Percentiles rank a stretch among this genome's conserved stretches.
Evolutionary conservation across 2,329 filamentous ascomycete species (phyloP).

Genomic region (Cryphonectria naterciae): DNA sequence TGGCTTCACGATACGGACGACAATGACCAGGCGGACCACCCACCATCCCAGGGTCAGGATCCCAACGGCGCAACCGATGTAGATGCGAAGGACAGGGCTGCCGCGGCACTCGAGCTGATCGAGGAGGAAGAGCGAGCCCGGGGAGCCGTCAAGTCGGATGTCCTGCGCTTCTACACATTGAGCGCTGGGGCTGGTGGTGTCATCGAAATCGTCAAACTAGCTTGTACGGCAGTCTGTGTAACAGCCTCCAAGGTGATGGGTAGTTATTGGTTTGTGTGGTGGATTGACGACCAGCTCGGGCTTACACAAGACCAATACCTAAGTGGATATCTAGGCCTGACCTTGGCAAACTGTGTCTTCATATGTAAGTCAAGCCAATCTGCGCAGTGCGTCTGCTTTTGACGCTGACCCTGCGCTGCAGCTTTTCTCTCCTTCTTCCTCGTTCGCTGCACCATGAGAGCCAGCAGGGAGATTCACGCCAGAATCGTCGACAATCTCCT

Average conservation of each 20-base stretch:
- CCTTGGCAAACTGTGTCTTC: background rate
- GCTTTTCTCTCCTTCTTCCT: background rate
- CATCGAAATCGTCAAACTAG: background rate
- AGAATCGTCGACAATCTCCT: constrained; percentile 11
- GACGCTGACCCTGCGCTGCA: background rate
- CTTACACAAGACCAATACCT: constrained; percentile 17
- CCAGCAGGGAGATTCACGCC: constrained; percentile 4
- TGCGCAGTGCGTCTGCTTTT: background rate
- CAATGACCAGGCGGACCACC: background rate
- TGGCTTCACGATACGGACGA: constrained; percentile 1
- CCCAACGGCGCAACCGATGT: background rate
- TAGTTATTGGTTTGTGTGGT: constrained; percentile 19
- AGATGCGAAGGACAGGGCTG: background rate
- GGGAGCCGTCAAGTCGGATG: constrained; percentile 1
- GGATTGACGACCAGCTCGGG: constrained; percentile 4
- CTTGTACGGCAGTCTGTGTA: background rate
- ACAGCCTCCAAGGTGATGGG: constrained; percentile 1
- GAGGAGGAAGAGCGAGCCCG: constrained; percentile 10
- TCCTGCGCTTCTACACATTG: constrained; percentile 8
- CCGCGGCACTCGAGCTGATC: background rate
- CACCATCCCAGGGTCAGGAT: background rate
- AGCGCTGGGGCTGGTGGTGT: constrained; percentile 14
- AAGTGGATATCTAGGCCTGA: constrained; percentile 11
- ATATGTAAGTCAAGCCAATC: background rate
- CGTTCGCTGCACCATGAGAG: constrained; percentile 4